Percentiles rank a stretch among this genome's conserved stretches.
phyloP scores from a whole-genome alignment of 1,284 basidiomycete species.

The Apiotrichum siamense region DNA sequence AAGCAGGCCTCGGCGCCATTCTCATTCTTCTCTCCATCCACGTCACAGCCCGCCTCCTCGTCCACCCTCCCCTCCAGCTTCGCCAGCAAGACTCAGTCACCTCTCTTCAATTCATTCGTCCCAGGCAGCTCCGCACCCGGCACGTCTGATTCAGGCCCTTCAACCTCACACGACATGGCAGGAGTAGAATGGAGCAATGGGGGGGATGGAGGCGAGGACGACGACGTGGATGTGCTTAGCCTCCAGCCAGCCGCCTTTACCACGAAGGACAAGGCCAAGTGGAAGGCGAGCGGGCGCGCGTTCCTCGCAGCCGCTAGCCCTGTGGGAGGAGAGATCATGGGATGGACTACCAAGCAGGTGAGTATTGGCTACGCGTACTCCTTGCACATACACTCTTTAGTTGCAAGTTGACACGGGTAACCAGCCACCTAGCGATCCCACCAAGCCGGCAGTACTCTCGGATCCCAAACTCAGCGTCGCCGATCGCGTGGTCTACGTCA shows the following conservation, averaged over 20 bases:
- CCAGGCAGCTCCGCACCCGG: conserved; percentile 2
- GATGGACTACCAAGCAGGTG: conserved; percentile 32
- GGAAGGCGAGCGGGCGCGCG: conserved; percentile 30
- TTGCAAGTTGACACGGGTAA: too few relatives aligned
- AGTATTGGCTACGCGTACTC: neutral
- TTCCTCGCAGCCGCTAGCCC: conserved; percentile 28
- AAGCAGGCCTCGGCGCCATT: neutral
- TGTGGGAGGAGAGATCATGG: conserved; percentile 31
- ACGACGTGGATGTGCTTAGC: conserved; percentile 8
- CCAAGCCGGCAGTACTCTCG: conserved; percentile 16
- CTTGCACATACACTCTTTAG: conserved; percentile 6
- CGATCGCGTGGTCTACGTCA: conserved; percentile 32
- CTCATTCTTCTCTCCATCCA: neutral
- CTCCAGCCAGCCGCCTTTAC: conserved; percentile 31
- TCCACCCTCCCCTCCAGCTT: conserved; percentile 10
- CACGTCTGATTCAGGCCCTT: neutral
- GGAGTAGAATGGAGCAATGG: too few relatives aligned
- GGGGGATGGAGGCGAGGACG: conserved; percentile 4
- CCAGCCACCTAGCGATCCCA: conserved; percentile 25
- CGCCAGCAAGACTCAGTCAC: conserved; percentile 13
- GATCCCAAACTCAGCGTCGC: conserved; percentile 14
- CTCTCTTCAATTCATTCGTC: conserved; percentile 15
- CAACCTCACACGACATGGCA: too few relatives aligned
- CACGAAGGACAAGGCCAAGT: conserved; percentile 27
- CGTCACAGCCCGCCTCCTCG: conserved; percentile 8